Evolutionary conservation across 108 stramenopile genomes (phyloP).

Genomic region (Aurantiochytrium sp.): DNA sequence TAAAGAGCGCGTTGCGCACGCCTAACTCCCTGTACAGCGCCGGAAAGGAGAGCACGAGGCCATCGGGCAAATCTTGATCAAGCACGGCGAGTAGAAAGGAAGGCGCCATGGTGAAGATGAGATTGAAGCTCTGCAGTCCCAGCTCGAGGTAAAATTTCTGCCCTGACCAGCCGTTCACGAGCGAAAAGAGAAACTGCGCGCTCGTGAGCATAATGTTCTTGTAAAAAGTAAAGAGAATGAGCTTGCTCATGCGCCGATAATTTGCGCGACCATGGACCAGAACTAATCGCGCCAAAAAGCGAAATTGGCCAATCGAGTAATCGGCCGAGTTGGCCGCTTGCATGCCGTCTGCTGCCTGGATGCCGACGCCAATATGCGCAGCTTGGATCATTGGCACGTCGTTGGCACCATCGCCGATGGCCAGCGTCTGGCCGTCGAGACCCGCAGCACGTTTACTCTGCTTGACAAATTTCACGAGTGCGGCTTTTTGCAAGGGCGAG

Average conservation of each 20-base stretch:
- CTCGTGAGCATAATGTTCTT: conserved; percentile 86
- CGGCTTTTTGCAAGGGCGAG: conserved; percentile 49
- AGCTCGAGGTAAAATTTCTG: conserved; percentile 12
- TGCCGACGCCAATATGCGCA: conserved; percentile 56
- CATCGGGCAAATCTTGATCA: conserved; percentile 77
- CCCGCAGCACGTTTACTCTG: conserved; percentile 18
- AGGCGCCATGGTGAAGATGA: conserved; percentile 76
- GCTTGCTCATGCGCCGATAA: conserved; percentile 74
- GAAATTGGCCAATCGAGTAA: conserved; percentile 84
- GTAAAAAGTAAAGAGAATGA: conserved; percentile 91
- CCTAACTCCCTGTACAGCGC: conserved; percentile 21
- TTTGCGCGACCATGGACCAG: conserved; percentile 95
- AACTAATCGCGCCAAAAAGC: conserved; percentile 72
- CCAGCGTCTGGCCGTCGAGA: conserved; percentile 36
- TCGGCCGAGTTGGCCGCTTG: conserved; percentile 57
- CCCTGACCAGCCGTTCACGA: conserved; percentile 5
- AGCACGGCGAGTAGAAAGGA: conserved; percentile 75
- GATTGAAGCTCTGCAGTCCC: conserved; percentile 39
- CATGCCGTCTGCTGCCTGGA: conserved; percentile 44
- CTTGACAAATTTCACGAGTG: conserved; percentile 44
- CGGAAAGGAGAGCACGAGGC: conserved; percentile 50
- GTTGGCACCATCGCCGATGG: conserved; percentile 57
- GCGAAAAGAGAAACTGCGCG: conserved; percentile 56
- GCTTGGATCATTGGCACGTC: conserved; percentile 58
- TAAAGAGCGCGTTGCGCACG: not conserved